Percentiles rank a stretch among this genome's conserved stretches.
Conservation (phyloP, 2,329 filamentous ascomycete species). For the Atkinsonella texensis region DNA sequence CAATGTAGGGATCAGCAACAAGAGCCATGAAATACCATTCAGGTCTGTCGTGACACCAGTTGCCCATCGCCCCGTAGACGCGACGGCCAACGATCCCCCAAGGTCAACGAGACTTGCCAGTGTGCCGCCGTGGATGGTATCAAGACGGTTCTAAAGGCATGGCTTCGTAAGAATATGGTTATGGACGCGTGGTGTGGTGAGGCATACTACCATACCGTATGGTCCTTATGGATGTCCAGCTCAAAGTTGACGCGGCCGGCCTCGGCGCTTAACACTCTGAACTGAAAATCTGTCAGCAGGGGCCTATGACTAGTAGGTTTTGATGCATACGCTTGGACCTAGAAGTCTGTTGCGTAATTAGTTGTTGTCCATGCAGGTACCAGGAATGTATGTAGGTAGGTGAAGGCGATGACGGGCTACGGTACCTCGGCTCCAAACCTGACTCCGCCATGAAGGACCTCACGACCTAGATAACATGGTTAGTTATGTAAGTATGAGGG, state of each 20-base stretch:
- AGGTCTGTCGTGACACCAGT: conserved; percentile 55
- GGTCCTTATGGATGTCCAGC: conserved; percentile 59
- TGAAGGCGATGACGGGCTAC: conserved; percentile 1
- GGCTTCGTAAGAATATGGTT: neutral
- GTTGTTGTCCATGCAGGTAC: neutral
- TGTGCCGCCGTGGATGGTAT: conserved; percentile 67
- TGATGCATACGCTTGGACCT: conserved; percentile 12
- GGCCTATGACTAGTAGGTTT: neutral
- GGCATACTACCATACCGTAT: conserved; percentile 43
- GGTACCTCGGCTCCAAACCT: conserved; percentile 74
- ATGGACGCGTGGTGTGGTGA: neutral
- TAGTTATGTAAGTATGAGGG: neutral
- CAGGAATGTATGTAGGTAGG: no score
- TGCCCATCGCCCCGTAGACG: conserved; percentile 48
- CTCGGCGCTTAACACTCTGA: conserved; percentile 52
- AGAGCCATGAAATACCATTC: conserved; percentile 32
- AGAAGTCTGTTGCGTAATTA: conserved; percentile 14
- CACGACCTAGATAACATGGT: conserved; percentile 47
- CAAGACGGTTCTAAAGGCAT: conserved; percentile 52
- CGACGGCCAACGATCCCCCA: conserved; percentile 52
- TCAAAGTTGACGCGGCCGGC: conserved; percentile 65
- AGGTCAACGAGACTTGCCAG: conserved; percentile 65
- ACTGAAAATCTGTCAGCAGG: conserved; percentile 27
- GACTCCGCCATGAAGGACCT: conserved; percentile 78
- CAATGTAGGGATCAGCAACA: no score